phyloP scores from a whole-genome alignment of 768 basidiomycete species.

The Boletus patriciae region DNA sequence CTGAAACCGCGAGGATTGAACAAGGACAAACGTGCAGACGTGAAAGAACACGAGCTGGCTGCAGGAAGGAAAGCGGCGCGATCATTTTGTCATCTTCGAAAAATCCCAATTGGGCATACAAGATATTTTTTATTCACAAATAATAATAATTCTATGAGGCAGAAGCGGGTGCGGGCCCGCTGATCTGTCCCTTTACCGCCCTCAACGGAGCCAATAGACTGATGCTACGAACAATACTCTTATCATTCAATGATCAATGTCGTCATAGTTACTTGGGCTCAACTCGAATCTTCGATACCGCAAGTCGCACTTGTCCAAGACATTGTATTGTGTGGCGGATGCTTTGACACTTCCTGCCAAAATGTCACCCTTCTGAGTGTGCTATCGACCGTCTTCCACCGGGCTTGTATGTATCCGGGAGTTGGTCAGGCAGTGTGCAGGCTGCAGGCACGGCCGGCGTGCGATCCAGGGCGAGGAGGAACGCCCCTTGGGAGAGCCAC shows the following conservation, averaged over 20 bases:
- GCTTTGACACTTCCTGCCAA: conserved; percentile 3
- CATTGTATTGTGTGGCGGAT: neutral
- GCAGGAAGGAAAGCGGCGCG: conserved; percentile 2
- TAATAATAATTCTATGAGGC: neutral
- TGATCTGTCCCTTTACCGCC: neutral
- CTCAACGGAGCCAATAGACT: neutral
- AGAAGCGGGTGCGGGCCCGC: neutral
- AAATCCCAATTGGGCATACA: conserved; percentile 10
- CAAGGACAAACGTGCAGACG: conserved; percentile 7
- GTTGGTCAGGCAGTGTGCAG: too few species aligned
- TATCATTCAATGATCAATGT: neutral
- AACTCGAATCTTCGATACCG: neutral
- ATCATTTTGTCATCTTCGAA: neutral
- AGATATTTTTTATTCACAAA: neutral
- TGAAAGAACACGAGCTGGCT: neutral
- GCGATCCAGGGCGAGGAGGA: too few species aligned
- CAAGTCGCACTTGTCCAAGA: neutral
- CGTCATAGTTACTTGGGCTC: neutral
- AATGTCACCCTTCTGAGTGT: too few species aligned
- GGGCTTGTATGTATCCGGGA: too few species aligned
- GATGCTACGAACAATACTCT: neutral
- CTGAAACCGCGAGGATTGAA: conserved; percentile 2
- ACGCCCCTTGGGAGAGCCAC: too few species aligned
- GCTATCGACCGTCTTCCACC: too few species aligned
- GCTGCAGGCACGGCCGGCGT: too few species aligned